Base-by-base conservation (phyloP, 1,139 yeast genomes). In the Scheffersomyces lignicola region DNA sequence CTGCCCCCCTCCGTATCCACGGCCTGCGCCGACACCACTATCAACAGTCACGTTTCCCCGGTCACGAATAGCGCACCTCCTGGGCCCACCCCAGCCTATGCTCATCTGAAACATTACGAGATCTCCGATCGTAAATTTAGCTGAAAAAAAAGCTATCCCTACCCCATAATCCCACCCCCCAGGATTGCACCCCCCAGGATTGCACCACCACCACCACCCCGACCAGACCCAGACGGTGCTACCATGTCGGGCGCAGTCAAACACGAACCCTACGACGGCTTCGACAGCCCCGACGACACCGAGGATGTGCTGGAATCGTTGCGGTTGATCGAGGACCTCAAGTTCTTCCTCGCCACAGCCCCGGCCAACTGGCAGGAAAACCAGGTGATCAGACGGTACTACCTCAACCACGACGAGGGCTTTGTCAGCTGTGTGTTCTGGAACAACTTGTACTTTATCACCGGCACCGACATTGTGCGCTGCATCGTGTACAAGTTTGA, bases 401-500 rank as follows among this genome's bases (percentile, higher is more conserved):
- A 83, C 53, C 65, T 92, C 35, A 90, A 89, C 46, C 85, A 83
- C 43, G 95, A 87, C 44, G 97, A 90, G 58, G 94, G 94, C 0
- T 84, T 83, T 49, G 94, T 92, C 7, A 80, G 92, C 37, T 92
- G 98, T 60, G 90, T 92, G 2, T 84, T 74, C 50, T 92, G 97
- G 97, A 86, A 88, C 50, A 86, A 87, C 54, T 69, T 90, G 13
- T 92, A 85, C 56, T 89, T 86, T 59, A 77, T 92, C 34, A 90
- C 97, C 1, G 98, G 98, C 5, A 92, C 97, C 0, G 98, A 92
- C 65, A 90, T 92, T 39, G 96, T 92, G 28, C 78, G 96, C 40
- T 86, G 96, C 56, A 79, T 94, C 35, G 85, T 90, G 17, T 92
- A 86, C 59, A 80, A 94, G 47, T 86, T 92, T 65, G 83, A 83